phyloP scores from a whole-genome alignment of 352 stramenopile species.

The Elongisporangium prolatum region DNA sequence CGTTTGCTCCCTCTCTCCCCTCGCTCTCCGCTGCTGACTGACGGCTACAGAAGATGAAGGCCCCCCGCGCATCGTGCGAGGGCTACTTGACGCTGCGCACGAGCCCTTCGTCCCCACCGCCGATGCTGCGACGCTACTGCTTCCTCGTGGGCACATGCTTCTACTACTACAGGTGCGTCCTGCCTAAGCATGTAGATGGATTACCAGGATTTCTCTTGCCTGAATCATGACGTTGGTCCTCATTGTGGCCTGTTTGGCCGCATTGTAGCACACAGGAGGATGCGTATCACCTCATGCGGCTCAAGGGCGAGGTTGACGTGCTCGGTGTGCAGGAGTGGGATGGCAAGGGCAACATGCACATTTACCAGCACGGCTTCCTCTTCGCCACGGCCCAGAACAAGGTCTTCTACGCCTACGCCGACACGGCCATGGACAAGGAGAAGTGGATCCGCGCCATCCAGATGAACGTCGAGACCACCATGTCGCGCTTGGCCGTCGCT shows the following conservation, averaged over 20 bases:
- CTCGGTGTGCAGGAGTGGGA: constrained; percentile 90
- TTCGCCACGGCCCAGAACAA: constrained; percentile 87
- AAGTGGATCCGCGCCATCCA: constrained; percentile 89
- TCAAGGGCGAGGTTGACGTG: constrained; percentile 86
- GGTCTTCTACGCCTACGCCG: constrained; percentile 86
- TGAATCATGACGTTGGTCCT: neutral
- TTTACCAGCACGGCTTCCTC: constrained; percentile 86
- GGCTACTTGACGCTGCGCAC: constrained; percentile 85
- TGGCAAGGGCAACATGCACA: constrained; percentile 90
- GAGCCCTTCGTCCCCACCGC: constrained; percentile 79
- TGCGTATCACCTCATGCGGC: constrained; percentile 83
- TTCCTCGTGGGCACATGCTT: constrained; percentile 86
- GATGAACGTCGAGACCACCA: constrained; percentile 79
- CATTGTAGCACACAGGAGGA: constrained; percentile 82
- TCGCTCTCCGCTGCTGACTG: neutral
- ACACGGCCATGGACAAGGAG: constrained; percentile 87
- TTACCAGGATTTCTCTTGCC: too few species aligned
- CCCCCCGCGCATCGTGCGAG: constrained; percentile 74
- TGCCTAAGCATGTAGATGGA: too few species aligned
- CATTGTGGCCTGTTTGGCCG: neutral
- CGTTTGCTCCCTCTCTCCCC: neutral
- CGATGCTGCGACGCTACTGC: constrained; percentile 85
- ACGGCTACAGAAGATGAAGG: constrained; percentile 55
- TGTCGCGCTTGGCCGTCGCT: constrained; percentile 45
- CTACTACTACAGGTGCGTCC: constrained; percentile 66